Base-by-base conservation (phyloP, 169 alveolate genomes). In the Cyclospora cayetanensis region DNA sequence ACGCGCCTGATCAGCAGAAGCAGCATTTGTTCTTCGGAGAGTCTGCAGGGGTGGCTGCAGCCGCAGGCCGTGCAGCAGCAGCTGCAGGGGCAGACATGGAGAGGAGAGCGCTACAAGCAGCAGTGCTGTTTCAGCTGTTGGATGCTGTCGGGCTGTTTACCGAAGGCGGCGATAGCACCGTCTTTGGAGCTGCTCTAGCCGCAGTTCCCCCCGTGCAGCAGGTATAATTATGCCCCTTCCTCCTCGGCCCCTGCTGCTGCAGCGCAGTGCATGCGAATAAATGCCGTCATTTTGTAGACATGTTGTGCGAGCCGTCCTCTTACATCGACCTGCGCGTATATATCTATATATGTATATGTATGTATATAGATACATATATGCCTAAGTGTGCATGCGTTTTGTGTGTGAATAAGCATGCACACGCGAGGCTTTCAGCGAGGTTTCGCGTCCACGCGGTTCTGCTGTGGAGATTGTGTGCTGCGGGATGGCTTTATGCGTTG, bases 121-220 rank as follows among this genome's bases (percentile, higher is more conserved):
- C 63, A 18, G 22, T n/a, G 0, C 43, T 68, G 80, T 46, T 68
- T 41, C 80, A 68, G 80, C 43, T 68, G 3, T 29, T 68, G 3
- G 80, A 68, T 29, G 80, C 80, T 68, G 80, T 25, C 0, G 37
- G 80, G 20, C 46, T 68, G 29, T 68, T 68, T 29, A 68, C 46
- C 50, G 50, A 31, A 2, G 22, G 43, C 25, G 80, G 80, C 7
- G 80, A 29, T 46, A 68, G 80, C 80, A 68, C 80, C 1, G 80
- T 68, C 43, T 68, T 68, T 34, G 80, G 80, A 0, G 7, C 80
- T 29, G 80, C 80, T 31, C 80, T 68, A 31, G 80, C 80, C 15
- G 39, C 37, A 31, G 80, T 34, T 11, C 80, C 80, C 1, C 11
- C 18, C 7, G 80, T 31, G 7, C 25, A 27, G n/a, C 79, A 66